A percentile compares a stretch with the other conserved stretches of the same genome.
Conservation (phyloP, 2,329 filamentous ascomycete genomes). For the Colletotrichum sp. region DNA sequence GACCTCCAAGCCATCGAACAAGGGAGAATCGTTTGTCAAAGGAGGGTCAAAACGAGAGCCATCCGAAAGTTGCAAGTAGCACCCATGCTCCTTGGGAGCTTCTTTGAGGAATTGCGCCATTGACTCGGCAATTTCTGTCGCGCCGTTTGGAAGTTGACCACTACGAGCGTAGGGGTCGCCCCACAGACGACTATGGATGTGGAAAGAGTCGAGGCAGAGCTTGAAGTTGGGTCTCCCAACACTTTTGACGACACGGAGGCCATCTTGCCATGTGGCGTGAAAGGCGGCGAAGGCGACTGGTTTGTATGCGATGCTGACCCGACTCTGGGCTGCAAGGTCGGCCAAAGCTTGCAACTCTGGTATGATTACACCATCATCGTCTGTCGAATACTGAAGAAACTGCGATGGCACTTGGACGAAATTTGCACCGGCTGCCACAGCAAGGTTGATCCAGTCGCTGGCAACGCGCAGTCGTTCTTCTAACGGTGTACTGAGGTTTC, state of each 20-base stretch:
- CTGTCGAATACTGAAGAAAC: not conserved
- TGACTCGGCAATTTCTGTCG: not conserved
- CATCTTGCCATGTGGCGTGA: not conserved
- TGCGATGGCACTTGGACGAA: not conserved
- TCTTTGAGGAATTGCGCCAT: not conserved
- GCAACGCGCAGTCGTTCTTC: not conserved
- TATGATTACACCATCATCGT: not conserved
- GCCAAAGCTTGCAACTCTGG: not conserved
- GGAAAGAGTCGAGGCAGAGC: not conserved
- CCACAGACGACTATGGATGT: not conserved
- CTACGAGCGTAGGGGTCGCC: not conserved
- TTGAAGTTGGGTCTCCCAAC: not conserved
- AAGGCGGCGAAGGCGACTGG: not conserved
- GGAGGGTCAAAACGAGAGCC: not conserved
- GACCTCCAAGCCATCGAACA: not conserved
- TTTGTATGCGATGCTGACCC: not conserved
- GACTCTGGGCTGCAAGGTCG: not conserved
- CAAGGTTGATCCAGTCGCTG: not conserved
- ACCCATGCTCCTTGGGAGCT: not conserved
- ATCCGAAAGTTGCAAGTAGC: not conserved
- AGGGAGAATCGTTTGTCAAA: not conserved
- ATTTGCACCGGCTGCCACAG: not conserved
- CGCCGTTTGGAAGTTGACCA: not conserved
- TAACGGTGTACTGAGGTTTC: not conserved
- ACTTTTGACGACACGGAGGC: not conserved